Base-by-base conservation (phyloP, 176 grass and related monocot species). In the Oryza glaberrima region DNA sequence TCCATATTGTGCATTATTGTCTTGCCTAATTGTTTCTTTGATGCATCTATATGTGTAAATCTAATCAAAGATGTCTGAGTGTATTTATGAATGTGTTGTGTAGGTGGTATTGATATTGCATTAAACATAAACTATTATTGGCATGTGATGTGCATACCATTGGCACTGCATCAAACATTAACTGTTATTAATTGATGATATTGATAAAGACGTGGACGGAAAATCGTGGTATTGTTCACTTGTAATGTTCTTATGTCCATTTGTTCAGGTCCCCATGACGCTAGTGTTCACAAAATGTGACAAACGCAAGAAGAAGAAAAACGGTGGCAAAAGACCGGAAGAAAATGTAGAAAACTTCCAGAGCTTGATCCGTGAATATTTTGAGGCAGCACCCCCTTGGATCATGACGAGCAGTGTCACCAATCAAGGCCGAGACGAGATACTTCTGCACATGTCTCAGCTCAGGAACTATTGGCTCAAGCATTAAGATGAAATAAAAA, bases 401-500 rank as follows among this genome's bases (percentile, higher is more conserved):
- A 94, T 99, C 88, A 99, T 99, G 93, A 96, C 93, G 5, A 99
- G 96, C 83, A 94, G 91, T 30, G 86, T 96, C 22, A 96, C 93
- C 68, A 95, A 96, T 81, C 91, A 90, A 80, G 93, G 96, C 77
- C 81, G 96, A n/a, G 96, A 99, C 46, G 91, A 96, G 89, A 96
- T 99, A 83, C 90, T 99, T 7, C 81, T 99, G 32, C 96, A 99
- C 86, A 94, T 94, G 91, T 93, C 96, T 66, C 96, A 99, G 77
- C 91, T 96, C 72, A 94, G 96, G 46, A 99, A 99, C 86, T 96
- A 96, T 76, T 99, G 96, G 93, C 88, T 95, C 48, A 96, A 99
- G 86, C 86, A 99, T 79, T 91, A 88, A 63, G 70, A 86, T 14
- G 61, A 65, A 65, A 79, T 22, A 70, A 43, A 43, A 45, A 75